Conservation (phyloP, 2,329 filamentous ascomycete genomes). For the Chrysoporthe austroafricana region DNA sequence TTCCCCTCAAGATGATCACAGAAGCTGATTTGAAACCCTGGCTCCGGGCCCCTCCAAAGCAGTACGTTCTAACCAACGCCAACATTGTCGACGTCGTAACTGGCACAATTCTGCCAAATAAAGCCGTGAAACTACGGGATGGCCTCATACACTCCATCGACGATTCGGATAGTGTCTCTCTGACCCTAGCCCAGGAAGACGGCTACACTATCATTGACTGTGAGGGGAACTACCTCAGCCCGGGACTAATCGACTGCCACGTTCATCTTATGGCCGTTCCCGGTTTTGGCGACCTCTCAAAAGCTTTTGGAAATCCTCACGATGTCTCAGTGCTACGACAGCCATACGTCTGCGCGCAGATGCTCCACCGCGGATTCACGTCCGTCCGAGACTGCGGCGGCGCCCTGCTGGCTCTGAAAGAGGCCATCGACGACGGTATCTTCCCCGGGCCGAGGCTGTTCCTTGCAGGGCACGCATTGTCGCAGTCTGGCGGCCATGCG, state of each 20-base stretch:
- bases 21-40: conserved; percentile 34
- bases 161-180: conserved; percentile 5
- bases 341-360: conserved; percentile 48
- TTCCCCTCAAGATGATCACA: conserved; percentile 29
- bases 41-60: conserved; percentile 30
- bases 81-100: conserved; percentile 33
- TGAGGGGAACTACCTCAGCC: conserved; percentile 18
- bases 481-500: conserved; percentile 57
- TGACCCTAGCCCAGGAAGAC: conserved; percentile 27
- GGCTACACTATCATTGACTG: conserved; percentile 27
- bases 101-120: conserved; percentile 27
- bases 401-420: conserved; percentile 50
- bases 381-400: conserved; percentile 57
- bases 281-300: conserved; percentile 31
- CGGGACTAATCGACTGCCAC: conserved; percentile 32
- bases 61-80: conserved; percentile 32
- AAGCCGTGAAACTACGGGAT: conserved; percentile 29
- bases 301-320: conserved; percentile 33
- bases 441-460: conserved; percentile 55
- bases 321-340: conserved; percentile 43
- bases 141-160: conserved; percentile 32
- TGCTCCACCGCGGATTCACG: conserved; percentile 58
- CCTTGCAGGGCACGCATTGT: conserved; percentile 53
- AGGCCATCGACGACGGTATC: conserved; percentile 54
- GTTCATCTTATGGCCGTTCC: conserved; percentile 34